Conservation (phyloP, 768 basidiomycete species). For the Nidula microcarpa region DNA sequence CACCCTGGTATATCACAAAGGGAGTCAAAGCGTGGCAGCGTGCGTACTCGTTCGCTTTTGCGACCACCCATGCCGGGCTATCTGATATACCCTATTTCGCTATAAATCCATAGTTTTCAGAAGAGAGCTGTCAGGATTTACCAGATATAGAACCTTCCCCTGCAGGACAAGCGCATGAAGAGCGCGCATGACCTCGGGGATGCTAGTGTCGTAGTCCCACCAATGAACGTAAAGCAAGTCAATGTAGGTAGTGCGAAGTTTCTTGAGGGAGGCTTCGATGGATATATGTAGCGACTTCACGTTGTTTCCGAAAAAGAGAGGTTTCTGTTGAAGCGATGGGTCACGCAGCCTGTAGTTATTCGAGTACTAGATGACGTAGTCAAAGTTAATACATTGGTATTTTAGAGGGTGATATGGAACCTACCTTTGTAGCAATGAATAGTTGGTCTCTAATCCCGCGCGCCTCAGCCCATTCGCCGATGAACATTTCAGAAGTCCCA, state of each 20-base stretch:
- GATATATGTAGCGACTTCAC: constrained; percentile 35
- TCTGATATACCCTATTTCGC: constrained; percentile 1
- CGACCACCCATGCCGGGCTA: constrained; percentile 6
- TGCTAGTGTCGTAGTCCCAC: constrained; percentile 48
- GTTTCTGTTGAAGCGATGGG: constrained; percentile 21
- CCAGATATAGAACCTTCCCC: constrained; percentile 49
- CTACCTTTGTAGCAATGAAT: constrained; percentile 41
- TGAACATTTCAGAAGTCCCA: constrained; percentile 45
- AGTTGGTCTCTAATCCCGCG: constrained; percentile 42
- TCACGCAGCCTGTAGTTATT: constrained; percentile 21
- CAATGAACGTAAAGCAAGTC: constrained; percentile 14
- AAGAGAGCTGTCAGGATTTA: constrained; percentile 5
- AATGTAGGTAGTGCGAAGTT: constrained; percentile 38
- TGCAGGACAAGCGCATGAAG: constrained; percentile 46
- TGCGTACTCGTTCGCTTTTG: constrained; percentile 10
- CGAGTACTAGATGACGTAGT: constrained; percentile 14
- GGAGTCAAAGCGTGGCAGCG: constrained; percentile 7
- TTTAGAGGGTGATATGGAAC: neutral
- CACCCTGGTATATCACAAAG: constrained; percentile 8
- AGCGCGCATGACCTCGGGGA: constrained; percentile 55
- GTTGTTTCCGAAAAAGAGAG: constrained; percentile 34
- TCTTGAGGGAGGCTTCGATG: constrained; percentile 36
- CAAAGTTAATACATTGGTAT: neutral
- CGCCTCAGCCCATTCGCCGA: constrained; percentile 47
- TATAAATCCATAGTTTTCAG: neutral